Conservation (phyloP, 768 basidiomycete species). For the Ramaria rubella region DNA sequence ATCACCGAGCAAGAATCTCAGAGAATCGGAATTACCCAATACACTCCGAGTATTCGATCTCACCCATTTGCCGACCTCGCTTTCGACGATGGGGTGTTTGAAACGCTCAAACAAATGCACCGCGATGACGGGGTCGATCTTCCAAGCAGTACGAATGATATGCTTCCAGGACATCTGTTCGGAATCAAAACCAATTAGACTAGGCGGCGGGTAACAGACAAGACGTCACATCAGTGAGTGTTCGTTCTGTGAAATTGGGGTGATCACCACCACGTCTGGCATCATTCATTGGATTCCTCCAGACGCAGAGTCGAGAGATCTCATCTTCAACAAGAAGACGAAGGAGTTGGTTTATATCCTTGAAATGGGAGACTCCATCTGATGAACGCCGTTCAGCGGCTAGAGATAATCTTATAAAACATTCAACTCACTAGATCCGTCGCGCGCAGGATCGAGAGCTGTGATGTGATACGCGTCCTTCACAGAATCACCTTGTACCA, state of each 20-base stretch:
- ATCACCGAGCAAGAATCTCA: slow-evolving; percentile 75
- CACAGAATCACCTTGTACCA: slow-evolving; percentile 67
- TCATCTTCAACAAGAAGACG: slow-evolving; percentile 86
- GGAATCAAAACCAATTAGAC: background rate
- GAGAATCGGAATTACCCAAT: slow-evolving; percentile 71
- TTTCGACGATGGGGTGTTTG: slow-evolving; percentile 54
- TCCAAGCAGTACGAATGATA: slow-evolving; percentile 74
- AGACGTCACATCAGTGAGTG: slow-evolving; percentile 48
- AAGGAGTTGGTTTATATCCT: slow-evolving; percentile 66
- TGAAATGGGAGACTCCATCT: slow-evolving; percentile 58
- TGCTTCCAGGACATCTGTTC: slow-evolving; percentile 46
- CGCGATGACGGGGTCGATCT: slow-evolving; percentile 73
- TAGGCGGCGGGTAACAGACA: background rate
- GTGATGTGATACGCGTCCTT: slow-evolving; percentile 37
- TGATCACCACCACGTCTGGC: slow-evolving; percentile 59
- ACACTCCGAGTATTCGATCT: slow-evolving; percentile 64
- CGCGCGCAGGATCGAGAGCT: background rate
- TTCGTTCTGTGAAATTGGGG: slow-evolving; percentile 47
- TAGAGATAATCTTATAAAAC: background rate
- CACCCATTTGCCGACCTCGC: slow-evolving; percentile 73
- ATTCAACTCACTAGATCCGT: background rate
- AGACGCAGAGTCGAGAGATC: slow-evolving; percentile 76
- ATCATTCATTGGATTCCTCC: slow-evolving; percentile 85
- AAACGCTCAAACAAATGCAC: slow-evolving; percentile 85
- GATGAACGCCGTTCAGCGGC: slow-evolving; percentile 15